These are phyloP conservation scores for Cucurbita maxima DNA, from an alignment of 306 rosid genomes.

Conservation along the genomic window DNA sequence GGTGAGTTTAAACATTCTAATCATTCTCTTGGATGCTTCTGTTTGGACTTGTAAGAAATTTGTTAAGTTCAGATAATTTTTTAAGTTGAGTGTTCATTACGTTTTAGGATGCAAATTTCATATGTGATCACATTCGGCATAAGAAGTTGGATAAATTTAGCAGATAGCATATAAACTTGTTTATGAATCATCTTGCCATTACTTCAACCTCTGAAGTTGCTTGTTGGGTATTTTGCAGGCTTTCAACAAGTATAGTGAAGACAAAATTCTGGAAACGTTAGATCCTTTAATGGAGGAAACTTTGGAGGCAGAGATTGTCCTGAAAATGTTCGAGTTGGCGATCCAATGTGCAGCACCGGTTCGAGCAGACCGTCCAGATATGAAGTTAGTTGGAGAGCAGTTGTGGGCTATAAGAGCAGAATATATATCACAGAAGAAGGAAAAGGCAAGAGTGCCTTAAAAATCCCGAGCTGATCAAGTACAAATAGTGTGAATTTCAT, in stretches of 20 bases:
- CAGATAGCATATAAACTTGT: not conserved
- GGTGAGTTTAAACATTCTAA: slow-evolving; percentile 36
- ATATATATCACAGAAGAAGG: slow-evolving; percentile 29
- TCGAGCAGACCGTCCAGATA: slow-evolving; percentile 69
- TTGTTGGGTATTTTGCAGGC: slow-evolving; percentile 36
- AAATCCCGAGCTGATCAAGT: not conserved
- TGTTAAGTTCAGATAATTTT: too few relatives aligned
- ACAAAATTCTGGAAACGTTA: slow-evolving; percentile 32
- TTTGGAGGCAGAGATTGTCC: slow-evolving; percentile 35
- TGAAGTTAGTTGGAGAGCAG: slow-evolving; percentile 78
- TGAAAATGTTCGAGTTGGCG: slow-evolving; percentile 59
- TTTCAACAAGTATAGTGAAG: slow-evolving; percentile 49
- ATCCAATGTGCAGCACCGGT: slow-evolving; percentile 78
- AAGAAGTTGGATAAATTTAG: not conserved
- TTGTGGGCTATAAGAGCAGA: slow-evolving; percentile 82
- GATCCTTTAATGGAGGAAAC: slow-evolving; percentile 67
- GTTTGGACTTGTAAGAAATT: too few relatives aligned
- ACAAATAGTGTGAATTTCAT: not conserved
- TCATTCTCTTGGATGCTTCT: not conserved
- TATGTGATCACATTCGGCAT: not conserved
- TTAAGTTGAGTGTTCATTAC: not conserved
- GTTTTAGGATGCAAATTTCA: not conserved
- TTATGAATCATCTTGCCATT: too few relatives aligned
- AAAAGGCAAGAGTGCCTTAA: not conserved
- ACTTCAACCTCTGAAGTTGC: not conserved